Base-by-base conservation (phyloP, 495 filamentous ascomycete genomes). In the Aspergillus sclerotioniger region DNA sequence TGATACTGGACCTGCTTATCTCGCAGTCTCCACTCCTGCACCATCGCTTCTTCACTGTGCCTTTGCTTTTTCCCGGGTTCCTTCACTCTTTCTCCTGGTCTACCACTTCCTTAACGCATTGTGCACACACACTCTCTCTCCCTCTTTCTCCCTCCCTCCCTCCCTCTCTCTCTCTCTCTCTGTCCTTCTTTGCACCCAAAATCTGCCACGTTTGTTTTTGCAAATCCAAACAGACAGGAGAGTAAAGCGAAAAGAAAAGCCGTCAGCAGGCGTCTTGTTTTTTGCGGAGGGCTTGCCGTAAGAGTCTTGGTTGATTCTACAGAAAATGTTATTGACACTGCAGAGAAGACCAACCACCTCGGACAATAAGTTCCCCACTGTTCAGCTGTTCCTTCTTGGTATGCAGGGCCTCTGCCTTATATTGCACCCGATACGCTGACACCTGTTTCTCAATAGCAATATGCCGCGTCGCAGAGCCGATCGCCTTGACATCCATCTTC, bases 401-500 rank as follows among this genome's bases (percentile, higher is more conserved):
- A 75, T 56, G 79, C 19, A 41, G 17, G 20, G 8, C 16, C 15
- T 29, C 71, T 25, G 10, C 10, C 7, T 17, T 50, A 3, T 8
- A 6, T 12, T 17, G n/a, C 20, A 25, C n/a, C 2, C 21, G 21
- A 7, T 29, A 7, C 2, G 55, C 58, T 66, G 33, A 61, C 33
- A 74, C 76, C 61, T 44, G 64, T 32, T 48, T 44, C 57, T 51
- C 19, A 60, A 49, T 63, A 81, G 84, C 85, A 65, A 83, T 89
- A 74, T 87, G 87, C 71, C 88, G 92, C 51, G 82, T 96, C 60
- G 89, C 91, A 39, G 91, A 96, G 73, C 91, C 91, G 7, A 90
- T 96, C 57, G 90, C 91, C 44, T 82, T 95, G 59, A 92, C 90
- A 3, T 91, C 88, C 67, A 90, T 92, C 72, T 89, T 92, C 57